A percentile compares a stretch with the other conserved stretches of the same genome.
Conservation (phyloP, 306 rosid genomes). For the Lathyrus oleraceus region DNA sequence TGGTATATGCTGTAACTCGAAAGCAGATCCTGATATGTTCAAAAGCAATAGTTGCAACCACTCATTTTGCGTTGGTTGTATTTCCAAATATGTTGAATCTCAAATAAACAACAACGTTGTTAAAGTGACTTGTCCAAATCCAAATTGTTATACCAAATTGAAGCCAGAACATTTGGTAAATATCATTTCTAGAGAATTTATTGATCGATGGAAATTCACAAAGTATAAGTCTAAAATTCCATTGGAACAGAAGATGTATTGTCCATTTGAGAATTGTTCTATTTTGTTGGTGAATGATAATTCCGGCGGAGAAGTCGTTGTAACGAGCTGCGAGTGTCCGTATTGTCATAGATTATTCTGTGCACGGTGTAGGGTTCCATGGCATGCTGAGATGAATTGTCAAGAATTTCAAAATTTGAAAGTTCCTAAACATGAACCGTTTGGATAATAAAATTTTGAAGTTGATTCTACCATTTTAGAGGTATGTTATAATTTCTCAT, state of each 20-base stretch:
- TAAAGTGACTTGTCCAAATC: slow-evolving; percentile 23
- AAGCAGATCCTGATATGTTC: neutral
- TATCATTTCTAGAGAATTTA: slow-evolving; percentile 4
- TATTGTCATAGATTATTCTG: slow-evolving; percentile 20
- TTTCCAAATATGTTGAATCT: neutral
- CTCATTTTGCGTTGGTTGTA: neutral
- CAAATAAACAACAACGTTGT: neutral
- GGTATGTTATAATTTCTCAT: no score
- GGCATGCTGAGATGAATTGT: slow-evolving; percentile 23
- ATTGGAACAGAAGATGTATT: neutral
- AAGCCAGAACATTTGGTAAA: neutral
- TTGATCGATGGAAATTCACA: neutral
- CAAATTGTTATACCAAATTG: neutral
- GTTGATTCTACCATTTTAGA: neutral
- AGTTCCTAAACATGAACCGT: neutral
- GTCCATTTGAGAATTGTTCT: slow-evolving; percentile 31
- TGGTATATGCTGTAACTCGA: slow-evolving; percentile 21
- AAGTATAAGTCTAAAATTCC: neutral
- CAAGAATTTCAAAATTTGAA: neutral
- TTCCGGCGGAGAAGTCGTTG: neutral
- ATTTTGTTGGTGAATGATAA: slow-evolving; percentile 21
- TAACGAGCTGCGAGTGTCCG: slow-evolving; percentile 26
- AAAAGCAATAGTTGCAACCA: slow-evolving; percentile 5
- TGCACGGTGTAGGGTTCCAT: slow-evolving; percentile 18
- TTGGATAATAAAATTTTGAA: slow-evolving; percentile 6